Evolutionary conservation across 805 yeast species (phyloP).

Genomic region (Sungouiozyma ichnusensis): DNA sequence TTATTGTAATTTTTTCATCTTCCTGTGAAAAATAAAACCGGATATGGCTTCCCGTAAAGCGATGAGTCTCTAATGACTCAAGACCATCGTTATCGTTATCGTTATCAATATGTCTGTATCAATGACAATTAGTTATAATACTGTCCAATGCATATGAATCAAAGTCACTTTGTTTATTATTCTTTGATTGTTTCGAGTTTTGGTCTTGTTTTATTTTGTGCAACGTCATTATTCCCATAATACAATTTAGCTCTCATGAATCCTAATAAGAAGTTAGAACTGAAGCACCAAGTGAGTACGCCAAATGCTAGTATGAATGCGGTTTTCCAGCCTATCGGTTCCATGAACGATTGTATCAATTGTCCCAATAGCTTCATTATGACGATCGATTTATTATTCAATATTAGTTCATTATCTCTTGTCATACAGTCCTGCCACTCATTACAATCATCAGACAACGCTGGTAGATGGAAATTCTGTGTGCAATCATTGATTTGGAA

Average conservation of each 20-base stretch:
- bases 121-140: too few species aligned
- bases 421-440: slow-evolving; percentile 61
- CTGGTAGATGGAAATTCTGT: slow-evolving; percentile 44
- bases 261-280: slow-evolving; percentile 56
- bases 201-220: not conserved
- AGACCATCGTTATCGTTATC: not conserved
- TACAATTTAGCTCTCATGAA: slow-evolving; percentile 45
- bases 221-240: slow-evolving; percentile 19
- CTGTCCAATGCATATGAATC: not conserved
- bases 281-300: slow-evolving; percentile 39
- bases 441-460: slow-evolving; percentile 44
- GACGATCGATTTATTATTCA: slow-evolving; percentile 43
- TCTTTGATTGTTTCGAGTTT: not conserved
- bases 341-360: slow-evolving; percentile 50
- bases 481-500: slow-evolving; percentile 49
- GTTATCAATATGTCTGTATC: too few species aligned
- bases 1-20: not conserved
- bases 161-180: not conserved
- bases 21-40: not conserved
- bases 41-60: not conserved
- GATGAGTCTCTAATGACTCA: not conserved
- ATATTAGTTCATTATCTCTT: slow-evolving; percentile 34
- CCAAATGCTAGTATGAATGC: slow-evolving; percentile 34
- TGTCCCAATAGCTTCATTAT: slow-evolving; percentile 56
- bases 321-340: slow-evolving; percentile 57